Evolutionary conservation across 2,329 filamentous ascomycete species (phyloP), one percentile per base, ranked within the genome.

Genomic region (Diaporthe citri): DNA sequence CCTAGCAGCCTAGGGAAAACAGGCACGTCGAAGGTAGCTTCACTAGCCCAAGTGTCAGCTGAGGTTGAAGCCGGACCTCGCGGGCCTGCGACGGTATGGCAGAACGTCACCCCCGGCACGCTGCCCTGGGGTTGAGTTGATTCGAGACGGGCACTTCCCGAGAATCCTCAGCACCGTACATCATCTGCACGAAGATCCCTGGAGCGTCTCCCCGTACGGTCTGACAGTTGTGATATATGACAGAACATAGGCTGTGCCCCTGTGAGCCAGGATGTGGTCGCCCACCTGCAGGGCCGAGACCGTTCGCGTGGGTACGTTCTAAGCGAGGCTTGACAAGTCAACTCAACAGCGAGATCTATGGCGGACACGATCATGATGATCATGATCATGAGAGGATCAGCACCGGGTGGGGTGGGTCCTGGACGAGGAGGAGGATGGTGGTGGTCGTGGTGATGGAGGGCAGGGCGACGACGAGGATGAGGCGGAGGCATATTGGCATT

Each of bases 1-100:
- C 41, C 17, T 34, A 25, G 17, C 7, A 31, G 39, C 13, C 36
- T 69, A 34, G 31, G 34, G 34, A 12, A 36, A 13, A 41, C 25
- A 22, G n/a, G 43, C 43, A 67, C 5, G 36, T 62, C 36, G 15
- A 51, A 20, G 20, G 64, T 52, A 46, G 48, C 46, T 31, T 69
- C 48, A 55, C 64, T 69, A 69, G 75, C 36, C 46, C 56, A 70
- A 75, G 75, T 74, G 72, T 62, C 75, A 76, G 72, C 72, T 74
- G 75, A 76, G 52, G 66, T 52, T 71, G 66, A 71, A 74, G 72
- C 64, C 57, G 66, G 66, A 60, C 51, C 66, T 74, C n/a, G 46
- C 34, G 64, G 64, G 48, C 64, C 46, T 55, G 34, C 36, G 34
- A 69, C 31, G 31, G 22, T 34, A 55, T 52, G 64, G 64, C 64